Evolutionary conservation across 805 yeast genomes (phyloP).

Genomic region (Grigorovia yakushimaensis): DNA sequence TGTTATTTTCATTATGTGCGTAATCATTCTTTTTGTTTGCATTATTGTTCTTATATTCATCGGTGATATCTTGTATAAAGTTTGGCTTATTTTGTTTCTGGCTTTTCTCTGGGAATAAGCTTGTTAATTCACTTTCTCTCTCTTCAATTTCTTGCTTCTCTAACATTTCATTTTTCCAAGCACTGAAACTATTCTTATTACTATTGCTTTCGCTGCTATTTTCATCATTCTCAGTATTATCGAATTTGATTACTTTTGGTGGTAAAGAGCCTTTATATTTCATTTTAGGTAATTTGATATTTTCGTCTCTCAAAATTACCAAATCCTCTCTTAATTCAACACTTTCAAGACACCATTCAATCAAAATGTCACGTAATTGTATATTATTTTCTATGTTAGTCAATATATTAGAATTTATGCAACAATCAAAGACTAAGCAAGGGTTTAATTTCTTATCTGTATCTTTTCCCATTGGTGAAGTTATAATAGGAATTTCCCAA

Average conservation of each 20-base stretch:
- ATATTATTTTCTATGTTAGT: slow-evolving; percentile 50
- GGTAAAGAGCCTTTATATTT: slow-evolving; percentile 50
- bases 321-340: slow-evolving; percentile 49
- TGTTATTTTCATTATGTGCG: background rate
- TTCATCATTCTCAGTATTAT: slow-evolving; percentile 33
- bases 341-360: slow-evolving; percentile 80
- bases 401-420: slow-evolving; percentile 38
- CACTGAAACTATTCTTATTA: slow-evolving; percentile 9
- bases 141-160: slow-evolving; percentile 30
- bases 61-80: slow-evolving; percentile 43
- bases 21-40: background rate
- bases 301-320: slow-evolving; percentile 46
- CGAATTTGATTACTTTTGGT: slow-evolving; percentile 13
- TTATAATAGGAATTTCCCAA: slow-evolving; percentile 81
- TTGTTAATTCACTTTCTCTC: slow-evolving; percentile 17
- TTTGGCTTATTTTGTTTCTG: slow-evolving; percentile 26
- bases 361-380: slow-evolving; percentile 49
- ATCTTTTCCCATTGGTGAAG: slow-evolving; percentile 45
- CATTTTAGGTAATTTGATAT: slow-evolving; percentile 59
- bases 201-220: slow-evolving; percentile 25
- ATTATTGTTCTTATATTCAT: background rate
- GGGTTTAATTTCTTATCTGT: slow-evolving; percentile 60
- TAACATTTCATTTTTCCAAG: slow-evolving; percentile 12
- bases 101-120: slow-evolving; percentile 17
- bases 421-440: slow-evolving; percentile 69